Base-by-base conservation (phyloP, 1,284 basidiomycete species). In the Anthracocystis walkeri region DNA sequence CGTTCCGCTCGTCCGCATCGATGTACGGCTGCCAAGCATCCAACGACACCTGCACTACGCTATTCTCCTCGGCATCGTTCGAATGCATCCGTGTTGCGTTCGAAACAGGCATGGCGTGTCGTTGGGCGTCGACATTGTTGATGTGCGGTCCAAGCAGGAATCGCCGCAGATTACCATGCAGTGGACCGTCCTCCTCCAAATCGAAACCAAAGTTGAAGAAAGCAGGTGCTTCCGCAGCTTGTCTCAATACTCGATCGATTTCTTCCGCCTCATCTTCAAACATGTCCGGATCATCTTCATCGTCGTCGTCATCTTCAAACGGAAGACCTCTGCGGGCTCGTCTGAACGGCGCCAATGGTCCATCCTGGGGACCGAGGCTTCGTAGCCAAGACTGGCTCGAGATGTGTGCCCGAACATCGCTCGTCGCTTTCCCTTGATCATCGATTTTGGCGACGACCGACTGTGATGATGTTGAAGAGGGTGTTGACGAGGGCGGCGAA, bases 131-230 rank as follows among this genome's bases (percentile, higher is more conserved):
- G 29, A 29, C 29, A 29, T 45, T 31, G 33, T 60, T 55, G 46
- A 55, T 54, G 27, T 50, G 35, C 6, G 58, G 66, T 4, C 53
- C 61, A 7, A 58, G 14, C n/a, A 65, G 20, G 20, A 58, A 41
- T 10, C 46, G 48, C 0, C 68, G 63, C 48, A 62, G 7, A 21
- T 53, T 27, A 8, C 21, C 38, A 20, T 40, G 41, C 2, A 45
- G 46, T 1, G 55, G 55, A 29, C 41, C 63, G 25, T 62, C 69
- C n/a, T 72, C 69, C 31, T 66, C 63, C 7, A 59, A 48, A 25
- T 72, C 59, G 31, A 63, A 62, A 46, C 59, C 59, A 33, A 72
- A 62, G 35, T 65, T 65, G 63, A 71, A 61, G n/a, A 60, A 58
- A 18, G 58, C 63, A 5, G 63, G 63, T 18, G 63, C 63, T 21